Base-by-base conservation (phyloP, 352 stramenopile species). In the Phytophthora pinifolia region DNA sequence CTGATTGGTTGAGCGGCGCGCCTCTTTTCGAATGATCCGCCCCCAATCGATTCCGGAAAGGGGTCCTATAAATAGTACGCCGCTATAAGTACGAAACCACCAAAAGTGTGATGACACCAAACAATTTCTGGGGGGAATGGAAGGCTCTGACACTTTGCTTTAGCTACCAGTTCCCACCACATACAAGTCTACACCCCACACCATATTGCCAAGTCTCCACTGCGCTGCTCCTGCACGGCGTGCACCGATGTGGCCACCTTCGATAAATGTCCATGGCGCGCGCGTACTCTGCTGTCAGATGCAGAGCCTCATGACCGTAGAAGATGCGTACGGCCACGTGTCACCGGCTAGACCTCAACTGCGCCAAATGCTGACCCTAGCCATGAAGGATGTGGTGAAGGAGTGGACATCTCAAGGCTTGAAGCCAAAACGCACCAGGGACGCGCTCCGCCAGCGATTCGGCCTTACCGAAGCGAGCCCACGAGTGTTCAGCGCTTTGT, bases 401-500 rank as follows among this genome's bases (percentile, higher is more conserved):
- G 44, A 53, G 9, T 56, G 58, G 45, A 27, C 42, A 9, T 1
- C 4, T 2, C 51, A 61, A 35, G 57, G 44, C 1, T n/a, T 65
- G 0, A 60, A 60, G 17, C 44, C 49, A 0, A 65, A 52, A 10
- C 45, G 45, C 8, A 66, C 61, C 13, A 54, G 58, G 43, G 39
- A 32, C 20, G 18, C 36, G 3, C 35, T 65, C 14, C 0, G 46
- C 1, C 29, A 60, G 34, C 44, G 37, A 22, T 60, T 60, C 29
- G 42, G 29, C 7, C n/a, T 60, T 2, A 50, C 27, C 8, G 38
- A 60, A 9, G 18, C 31, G 1, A 15, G 2, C 44, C 61, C 0
- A 0, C 4, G 0, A 49, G 2, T 6, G 51, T 61, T 0, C 45
- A 62, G 29, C 45, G 45, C n/a, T 49, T 54, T 29, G 45, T 33